These are phyloP conservation scores for Thymus mandschuricus DNA, from an alignment of 257 asterid species.

Conservation along the genomic window DNA sequence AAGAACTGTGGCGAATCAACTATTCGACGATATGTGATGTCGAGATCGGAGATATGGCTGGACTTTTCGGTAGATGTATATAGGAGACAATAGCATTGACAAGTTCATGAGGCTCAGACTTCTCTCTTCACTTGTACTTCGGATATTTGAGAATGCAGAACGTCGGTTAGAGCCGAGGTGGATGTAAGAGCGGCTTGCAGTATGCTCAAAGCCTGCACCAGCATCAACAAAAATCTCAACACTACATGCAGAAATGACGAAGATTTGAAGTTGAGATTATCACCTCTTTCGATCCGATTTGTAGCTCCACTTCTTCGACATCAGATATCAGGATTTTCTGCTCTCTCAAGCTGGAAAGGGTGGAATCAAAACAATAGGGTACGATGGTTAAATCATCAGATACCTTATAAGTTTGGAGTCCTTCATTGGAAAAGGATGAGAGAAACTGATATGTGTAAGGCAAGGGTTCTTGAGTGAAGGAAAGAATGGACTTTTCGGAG, in stretches of 20 bases:
- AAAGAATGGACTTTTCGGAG: constrained; percentile 1
- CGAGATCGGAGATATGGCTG: too few species aligned
- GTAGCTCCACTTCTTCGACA: constrained; percentile 19
- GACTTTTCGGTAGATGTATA: too few species aligned
- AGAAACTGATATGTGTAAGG: too few species aligned
- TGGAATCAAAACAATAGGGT: background rate
- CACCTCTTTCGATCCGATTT: constrained; percentile 31
- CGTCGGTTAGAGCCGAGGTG: background rate
- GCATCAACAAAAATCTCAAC: background rate
- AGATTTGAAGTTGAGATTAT: background rate
- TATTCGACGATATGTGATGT: too few species aligned
- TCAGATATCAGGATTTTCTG: constrained; percentile 18
- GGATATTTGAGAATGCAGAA: background rate
- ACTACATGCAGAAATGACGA: background rate
- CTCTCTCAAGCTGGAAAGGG: background rate
- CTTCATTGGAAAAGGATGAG: too few species aligned
- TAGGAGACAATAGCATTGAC: too few species aligned
- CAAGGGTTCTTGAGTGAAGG: background rate
- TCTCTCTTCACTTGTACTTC: background rate
- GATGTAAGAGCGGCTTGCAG: background rate
- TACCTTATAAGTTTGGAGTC: background rate
- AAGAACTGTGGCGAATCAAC: too few species aligned
- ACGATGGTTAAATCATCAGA: background rate
- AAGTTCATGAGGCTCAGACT: background rate
- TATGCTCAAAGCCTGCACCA: background rate